phyloP scores from a whole-genome alignment of 73 alveolate species.

The Paramecium octaurelia region DNA sequence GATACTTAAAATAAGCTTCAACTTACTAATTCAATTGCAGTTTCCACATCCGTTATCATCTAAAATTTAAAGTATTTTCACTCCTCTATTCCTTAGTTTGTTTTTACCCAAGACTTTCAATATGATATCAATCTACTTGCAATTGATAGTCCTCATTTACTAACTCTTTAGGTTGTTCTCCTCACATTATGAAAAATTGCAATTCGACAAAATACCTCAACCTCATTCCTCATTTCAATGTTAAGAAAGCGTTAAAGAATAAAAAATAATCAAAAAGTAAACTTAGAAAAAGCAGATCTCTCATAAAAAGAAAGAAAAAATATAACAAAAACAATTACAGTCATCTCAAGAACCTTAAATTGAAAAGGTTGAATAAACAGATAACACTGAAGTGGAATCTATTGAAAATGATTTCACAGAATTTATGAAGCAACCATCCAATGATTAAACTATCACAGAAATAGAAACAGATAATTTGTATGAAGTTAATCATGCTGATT shows the following conservation, averaged over 20 bases:
- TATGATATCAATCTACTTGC: not conserved
- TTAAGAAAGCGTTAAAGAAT: not conserved
- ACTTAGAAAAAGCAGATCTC: not conserved
- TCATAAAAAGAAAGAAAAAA: slow-evolving; percentile 9
- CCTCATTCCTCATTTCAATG: not conserved
- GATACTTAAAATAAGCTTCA: not conserved
- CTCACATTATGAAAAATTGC: not conserved
- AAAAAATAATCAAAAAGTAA: not conserved
- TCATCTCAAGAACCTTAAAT: not conserved
- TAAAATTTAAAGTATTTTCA: not conserved
- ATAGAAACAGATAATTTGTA: slow-evolving; percentile 6
- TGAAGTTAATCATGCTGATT: slow-evolving; percentile 35
- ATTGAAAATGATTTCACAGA: not conserved
- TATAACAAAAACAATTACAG: not conserved
- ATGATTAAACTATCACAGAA: slow-evolving; percentile 22
- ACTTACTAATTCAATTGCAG: not conserved
- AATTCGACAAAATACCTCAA: not conserved
- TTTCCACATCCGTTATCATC: not conserved
- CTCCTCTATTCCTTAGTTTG: not conserved
- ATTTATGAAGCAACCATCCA: slow-evolving; percentile 7
- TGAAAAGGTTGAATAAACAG: not conserved
- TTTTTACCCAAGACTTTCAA: slow-evolving; percentile 1
- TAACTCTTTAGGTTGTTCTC: not conserved
- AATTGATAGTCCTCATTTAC: not conserved
- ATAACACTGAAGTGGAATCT: not conserved